Evolutionary conservation across 2,329 filamentous ascomycete genomes (phyloP), one percentile per base, ranked within the genome.

Genomic region (Fusarium phyllophilum): DNA sequence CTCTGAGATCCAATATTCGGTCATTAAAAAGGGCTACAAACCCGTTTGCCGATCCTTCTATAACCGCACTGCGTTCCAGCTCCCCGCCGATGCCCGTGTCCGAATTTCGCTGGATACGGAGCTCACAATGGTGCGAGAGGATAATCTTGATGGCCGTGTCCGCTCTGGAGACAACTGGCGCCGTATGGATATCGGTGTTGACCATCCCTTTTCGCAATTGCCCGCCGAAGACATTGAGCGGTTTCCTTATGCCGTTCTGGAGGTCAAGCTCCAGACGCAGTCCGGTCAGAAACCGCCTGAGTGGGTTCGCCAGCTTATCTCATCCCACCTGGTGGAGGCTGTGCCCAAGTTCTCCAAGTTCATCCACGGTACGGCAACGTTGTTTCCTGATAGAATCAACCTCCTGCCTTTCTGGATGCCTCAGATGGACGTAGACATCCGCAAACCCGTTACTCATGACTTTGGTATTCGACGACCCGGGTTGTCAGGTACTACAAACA

Each of bases 341-440:
- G 95, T 99, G 6, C 96, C 96, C 71, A 99, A 99, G 81, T 99
- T 98, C 84, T 98, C 95, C 79, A 99, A 99, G 84, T 99, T 98
- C 82, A 98, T 99, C 66, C 96, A 99, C 82, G 96, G 96, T 67
- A 95, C 92, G 4, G 96, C 96, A 15, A 93, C 90, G 17, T 85
- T 99, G 51, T 97, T 98, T 82, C 95, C 95, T 0, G 89, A 91
- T 49, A 91, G 93, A 62, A 99, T 99, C 82, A 87, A 98, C 54
- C 88, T 99, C 18, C 87, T 99, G 11, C 96, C 96, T 2, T 99
- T 94, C 86, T 99, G 96, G 96, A 94, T 96, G 87, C 96, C 96
- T 2, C 96, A 99, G 84, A 99, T 99, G 96, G 92, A 97, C 75
- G 91, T 97, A 31, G 96, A 99, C 79, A 99, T 99, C 78, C 93